Evolutionary conservation across 2,329 filamentous ascomycete species (phyloP).

Genomic region (Pseudocercospora pini-densiflorae): DNA sequence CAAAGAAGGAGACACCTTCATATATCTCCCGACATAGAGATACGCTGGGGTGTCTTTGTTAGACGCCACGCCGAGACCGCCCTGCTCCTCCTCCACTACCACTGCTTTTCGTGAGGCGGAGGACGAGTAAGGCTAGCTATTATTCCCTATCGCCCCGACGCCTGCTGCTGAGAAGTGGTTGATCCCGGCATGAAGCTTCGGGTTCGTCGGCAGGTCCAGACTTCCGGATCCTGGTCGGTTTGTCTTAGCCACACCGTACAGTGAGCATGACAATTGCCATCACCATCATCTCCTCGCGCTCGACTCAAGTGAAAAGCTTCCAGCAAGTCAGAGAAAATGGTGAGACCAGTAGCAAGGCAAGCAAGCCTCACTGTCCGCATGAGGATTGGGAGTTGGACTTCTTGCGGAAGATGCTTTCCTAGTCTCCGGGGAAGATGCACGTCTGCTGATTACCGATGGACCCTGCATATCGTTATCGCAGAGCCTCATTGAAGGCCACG

Average conservation of each 20-base stretch:
- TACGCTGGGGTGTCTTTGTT: not conserved
- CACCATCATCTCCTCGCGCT: not conserved
- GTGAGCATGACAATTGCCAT: not conserved
- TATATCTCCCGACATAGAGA: not conserved
- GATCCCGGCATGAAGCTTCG: conserved; percentile 1
- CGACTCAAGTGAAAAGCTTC: not conserved
- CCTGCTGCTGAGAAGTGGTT: not conserved
- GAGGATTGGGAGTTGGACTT: not conserved
- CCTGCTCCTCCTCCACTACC: not conserved
- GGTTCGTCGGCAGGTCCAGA: not conserved
- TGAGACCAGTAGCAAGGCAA: not conserved
- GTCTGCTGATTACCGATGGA: not conserved
- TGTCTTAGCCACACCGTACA: not conserved
- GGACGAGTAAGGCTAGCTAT: not conserved
- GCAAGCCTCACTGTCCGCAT: not conserved
- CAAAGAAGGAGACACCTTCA: too few relatives aligned
- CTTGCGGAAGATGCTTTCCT: not conserved
- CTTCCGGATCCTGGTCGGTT: not conserved
- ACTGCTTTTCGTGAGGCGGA: not conserved
- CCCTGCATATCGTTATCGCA: conserved; percentile 7
- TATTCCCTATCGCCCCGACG: not conserved
- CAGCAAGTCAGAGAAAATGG: not conserved
- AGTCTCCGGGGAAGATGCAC: not conserved
- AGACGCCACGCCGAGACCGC: not conserved
- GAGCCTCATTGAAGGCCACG: conserved; percentile 2